Evolutionary conservation across 352 stramenopile genomes (phyloP), one percentile per base, ranked within the genome.

Genomic region (Globisporangium barbulae): DNA sequence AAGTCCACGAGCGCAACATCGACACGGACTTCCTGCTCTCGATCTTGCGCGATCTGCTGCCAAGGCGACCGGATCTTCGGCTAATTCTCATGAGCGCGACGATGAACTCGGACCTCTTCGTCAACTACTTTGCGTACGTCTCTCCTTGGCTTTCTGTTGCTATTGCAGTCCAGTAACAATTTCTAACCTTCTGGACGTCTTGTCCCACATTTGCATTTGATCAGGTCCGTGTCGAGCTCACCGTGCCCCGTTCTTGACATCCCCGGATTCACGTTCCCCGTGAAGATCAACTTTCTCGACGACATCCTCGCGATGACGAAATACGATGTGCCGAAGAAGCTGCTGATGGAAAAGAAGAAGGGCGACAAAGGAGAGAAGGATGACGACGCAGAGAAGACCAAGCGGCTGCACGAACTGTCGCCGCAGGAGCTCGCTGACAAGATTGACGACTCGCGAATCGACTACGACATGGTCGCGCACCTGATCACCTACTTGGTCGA

Each of bases 41-140:
- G 22, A 89, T 99, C 68, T 71, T 99, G 12, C 84, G 91, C 4
- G 85, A 93, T 39, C 50, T 94, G 64, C 61, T 96, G 19, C 82
- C 80, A 3, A 71, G 87, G 19, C 83, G 85, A n/a, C 75, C 74
- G 3, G 81, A 92, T 21, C 72, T 98, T 57, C 80, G 90, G 4
- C 72, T 99, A 0, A 90, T 99, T 56, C 74, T 99, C 22, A 99
- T 99, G 97, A 98, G 87, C 72, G 97, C 97, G 47, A 99, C 97
- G 12, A 90, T 99, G 71, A 95, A 97, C 48, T 87, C 93, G 0
- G 72, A 86, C 35, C 71, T 98, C 17, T 95, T 97, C 59, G 75
- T 91, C 53, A 74, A 88, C 33, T 97, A 97, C 64, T 96, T 96
- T 63, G 87, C 86, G 35, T 89, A 76, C 22, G 71, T 78, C 33